phyloP scores from a whole-genome alignment of 805 yeast genomes.

The Millerago galiae region DNA sequence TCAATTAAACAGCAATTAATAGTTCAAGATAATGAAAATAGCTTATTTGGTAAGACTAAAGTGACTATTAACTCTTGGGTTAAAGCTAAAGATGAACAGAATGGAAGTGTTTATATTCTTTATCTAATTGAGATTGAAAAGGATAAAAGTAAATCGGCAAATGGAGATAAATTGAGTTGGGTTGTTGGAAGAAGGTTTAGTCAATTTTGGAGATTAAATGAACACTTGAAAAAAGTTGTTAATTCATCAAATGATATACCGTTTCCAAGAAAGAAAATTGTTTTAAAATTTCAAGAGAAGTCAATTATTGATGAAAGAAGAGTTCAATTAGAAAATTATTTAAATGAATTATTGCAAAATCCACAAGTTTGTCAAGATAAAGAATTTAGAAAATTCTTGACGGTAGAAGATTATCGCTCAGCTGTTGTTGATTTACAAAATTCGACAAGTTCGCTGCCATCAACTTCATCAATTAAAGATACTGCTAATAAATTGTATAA shows the following conservation, averaged over 20 bases:
- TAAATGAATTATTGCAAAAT: slow-evolving; percentile 48
- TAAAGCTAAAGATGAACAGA: slow-evolving; percentile 36
- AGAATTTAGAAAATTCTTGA: slow-evolving; percentile 69
- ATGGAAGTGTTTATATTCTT: slow-evolving; percentile 53
- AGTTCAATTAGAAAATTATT: slow-evolving; percentile 52
- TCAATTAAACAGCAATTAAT: slow-evolving; percentile 72
- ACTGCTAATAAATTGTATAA: slow-evolving; percentile 18
- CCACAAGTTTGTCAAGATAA: slow-evolving; percentile 70
- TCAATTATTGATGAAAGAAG: slow-evolving; percentile 61
- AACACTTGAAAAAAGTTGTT: slow-evolving; percentile 47
- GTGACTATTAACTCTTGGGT: slow-evolving; percentile 45
- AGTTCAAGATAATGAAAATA: slow-evolving; percentile 77
- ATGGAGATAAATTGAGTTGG: slow-evolving; percentile 59
- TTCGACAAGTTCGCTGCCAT: not conserved
- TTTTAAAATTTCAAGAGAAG: slow-evolving; percentile 64
- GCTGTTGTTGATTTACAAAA: not conserved
- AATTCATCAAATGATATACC: slow-evolving; percentile 44
- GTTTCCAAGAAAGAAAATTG: slow-evolving; percentile 49
- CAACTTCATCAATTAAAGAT: slow-evolving; percentile 10
- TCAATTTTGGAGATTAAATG: slow-evolving; percentile 71
- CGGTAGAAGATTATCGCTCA: slow-evolving; percentile 28
- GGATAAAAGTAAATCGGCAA: slow-evolving; percentile 20
- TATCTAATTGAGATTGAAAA: slow-evolving; percentile 76
- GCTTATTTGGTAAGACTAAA: slow-evolving; percentile 60
- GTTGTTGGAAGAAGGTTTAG: slow-evolving; percentile 84